These are phyloP conservation scores for Ogataea paradorogensis DNA, from an alignment of 805 yeast genomes.

Conservation along the genomic window DNA sequence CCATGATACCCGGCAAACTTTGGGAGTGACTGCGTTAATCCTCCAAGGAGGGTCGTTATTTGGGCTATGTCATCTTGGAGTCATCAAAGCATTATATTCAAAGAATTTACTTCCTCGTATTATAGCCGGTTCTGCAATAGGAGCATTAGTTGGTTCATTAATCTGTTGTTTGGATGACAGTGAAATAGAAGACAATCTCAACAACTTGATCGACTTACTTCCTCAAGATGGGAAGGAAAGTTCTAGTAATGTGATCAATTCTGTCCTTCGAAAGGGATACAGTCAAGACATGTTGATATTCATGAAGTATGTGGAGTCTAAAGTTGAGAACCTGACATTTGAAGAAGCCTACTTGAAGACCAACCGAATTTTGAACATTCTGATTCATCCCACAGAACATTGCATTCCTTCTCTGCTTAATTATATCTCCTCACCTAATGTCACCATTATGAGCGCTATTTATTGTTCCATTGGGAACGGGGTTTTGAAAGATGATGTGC, in stretches of 20 bases:
- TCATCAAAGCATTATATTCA: slow-evolving; percentile 75
- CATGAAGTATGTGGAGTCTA: slow-evolving; percentile 69
- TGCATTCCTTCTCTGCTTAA: slow-evolving; percentile 73
- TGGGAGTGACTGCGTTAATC: slow-evolving; percentile 87
- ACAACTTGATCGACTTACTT: slow-evolving; percentile 47
- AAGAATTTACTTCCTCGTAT: slow-evolving; percentile 79
- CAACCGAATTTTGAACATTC: slow-evolving; percentile 75
- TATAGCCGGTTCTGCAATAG: slow-evolving; percentile 89
- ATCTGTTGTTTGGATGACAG: slow-evolving; percentile 71
- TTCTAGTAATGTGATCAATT: slow-evolving; percentile 63
- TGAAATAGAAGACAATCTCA: slow-evolving; percentile 50
- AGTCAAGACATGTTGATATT: slow-evolving; percentile 82
- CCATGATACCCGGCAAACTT: slow-evolving; percentile 80
- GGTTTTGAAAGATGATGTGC: slow-evolving; percentile 60
- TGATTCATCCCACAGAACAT: slow-evolving; percentile 75
- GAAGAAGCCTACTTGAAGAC: slow-evolving; percentile 87
- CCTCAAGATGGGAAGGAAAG: slow-evolving; percentile 30
- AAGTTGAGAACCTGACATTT: slow-evolving; percentile 82
- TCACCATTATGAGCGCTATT: slow-evolving; percentile 85
- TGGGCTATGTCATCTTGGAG: slow-evolving; percentile 93
- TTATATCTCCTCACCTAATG: slow-evolving; percentile 91
- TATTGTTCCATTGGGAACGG: slow-evolving; percentile 81
- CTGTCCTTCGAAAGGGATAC: slow-evolving; percentile 74
- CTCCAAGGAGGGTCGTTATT: slow-evolving; percentile 94
- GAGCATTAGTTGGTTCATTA: slow-evolving; percentile 87